A percentile compares a stretch with the other conserved stretches of the same genome.
Evolutionary conservation across 192 early-diverging fungal species (phyloP).

Genomic region (Thoreauomyces humboldtii): DNA sequence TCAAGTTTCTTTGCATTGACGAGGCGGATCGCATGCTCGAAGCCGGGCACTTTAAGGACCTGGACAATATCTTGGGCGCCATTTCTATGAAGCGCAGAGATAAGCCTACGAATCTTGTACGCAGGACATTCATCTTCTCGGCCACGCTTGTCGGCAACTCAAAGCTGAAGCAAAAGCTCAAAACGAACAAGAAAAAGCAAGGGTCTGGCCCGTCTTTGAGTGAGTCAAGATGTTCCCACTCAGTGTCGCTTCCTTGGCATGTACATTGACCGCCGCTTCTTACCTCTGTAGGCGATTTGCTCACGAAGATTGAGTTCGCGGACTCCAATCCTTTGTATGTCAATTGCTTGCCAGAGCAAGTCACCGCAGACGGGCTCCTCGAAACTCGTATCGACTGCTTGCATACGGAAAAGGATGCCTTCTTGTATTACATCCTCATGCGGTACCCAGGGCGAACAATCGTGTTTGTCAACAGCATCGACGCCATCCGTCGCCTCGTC

Average conservation of each 20-base stretch:
- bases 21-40: conserved; percentile 96
- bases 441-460: conserved; percentile 87
- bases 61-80: conserved; percentile 65
- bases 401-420: conserved; percentile 68
- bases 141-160: conserved; percentile 68
- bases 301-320: conserved; percentile 71
- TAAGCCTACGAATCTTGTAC: conserved; percentile 8
- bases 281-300: conserved; percentile 57
- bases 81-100: conserved; percentile 26
- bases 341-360: conserved; percentile 65
- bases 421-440: conserved; percentile 81
- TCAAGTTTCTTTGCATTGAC: conserved; percentile 79
- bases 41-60: conserved; percentile 84
- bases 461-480: conserved; percentile 95
- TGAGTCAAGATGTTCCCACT: background rate
- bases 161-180: conserved; percentile 15
- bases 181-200: conserved; percentile 16
- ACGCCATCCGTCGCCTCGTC: conserved; percentile 82
- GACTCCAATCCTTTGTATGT: conserved; percentile 72
- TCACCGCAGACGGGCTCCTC: conserved; percentile 66
- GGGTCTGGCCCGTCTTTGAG: conserved; percentile 1
- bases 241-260: background rate
- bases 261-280: background rate
- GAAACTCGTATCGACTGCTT: conserved; percentile 89
- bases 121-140: conserved; percentile 92